These are phyloP conservation scores for Rhodamnia rubescens DNA, from an alignment of 345 rosid genomes.

Conservation along the genomic window DNA sequence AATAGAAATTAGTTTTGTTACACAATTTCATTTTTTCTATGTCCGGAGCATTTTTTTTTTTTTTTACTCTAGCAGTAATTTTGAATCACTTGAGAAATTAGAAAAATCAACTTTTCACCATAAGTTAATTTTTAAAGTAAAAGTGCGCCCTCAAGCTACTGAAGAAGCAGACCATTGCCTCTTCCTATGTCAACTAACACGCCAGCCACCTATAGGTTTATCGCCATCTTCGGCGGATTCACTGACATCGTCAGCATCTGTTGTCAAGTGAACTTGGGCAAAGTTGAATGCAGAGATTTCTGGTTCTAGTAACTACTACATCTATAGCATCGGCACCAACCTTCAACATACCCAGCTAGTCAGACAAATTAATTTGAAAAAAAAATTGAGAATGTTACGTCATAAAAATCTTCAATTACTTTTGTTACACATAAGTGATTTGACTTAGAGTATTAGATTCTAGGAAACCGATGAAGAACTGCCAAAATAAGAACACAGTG, in stretches of 20 bases:
- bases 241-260: slow-evolving; percentile 21
- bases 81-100: too few relatives aligned
- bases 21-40: too few relatives aligned
- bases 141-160: slow-evolving; percentile 32
- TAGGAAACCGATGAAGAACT: not conserved
- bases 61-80: too few relatives aligned
- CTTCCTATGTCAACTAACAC: slow-evolving; percentile 94
- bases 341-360: slow-evolving; percentile 13
- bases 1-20: too few relatives aligned
- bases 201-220: slow-evolving; percentile 26
- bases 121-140: too few relatives aligned
- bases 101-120: too few relatives aligned
- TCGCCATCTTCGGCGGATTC: slow-evolving; percentile 36
- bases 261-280: slow-evolving; percentile 34
- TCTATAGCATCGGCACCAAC: slow-evolving; percentile 95
- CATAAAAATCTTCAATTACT: not conserved
- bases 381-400: not conserved
- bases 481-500: not conserved
- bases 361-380: not conserved
- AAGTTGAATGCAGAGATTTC: slow-evolving; percentile 49
- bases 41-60: too few relatives aligned
- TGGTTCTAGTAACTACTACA: slow-evolving; percentile 74
- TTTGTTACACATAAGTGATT: not conserved
- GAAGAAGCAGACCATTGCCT: slow-evolving; percentile 93
- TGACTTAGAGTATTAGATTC: not conserved